A percentile compares a stretch with the other conserved stretches of the same genome.
phyloP scores from a whole-genome alignment of 2,329 filamentous ascomycete genomes.

The Xylaria sp. region DNA sequence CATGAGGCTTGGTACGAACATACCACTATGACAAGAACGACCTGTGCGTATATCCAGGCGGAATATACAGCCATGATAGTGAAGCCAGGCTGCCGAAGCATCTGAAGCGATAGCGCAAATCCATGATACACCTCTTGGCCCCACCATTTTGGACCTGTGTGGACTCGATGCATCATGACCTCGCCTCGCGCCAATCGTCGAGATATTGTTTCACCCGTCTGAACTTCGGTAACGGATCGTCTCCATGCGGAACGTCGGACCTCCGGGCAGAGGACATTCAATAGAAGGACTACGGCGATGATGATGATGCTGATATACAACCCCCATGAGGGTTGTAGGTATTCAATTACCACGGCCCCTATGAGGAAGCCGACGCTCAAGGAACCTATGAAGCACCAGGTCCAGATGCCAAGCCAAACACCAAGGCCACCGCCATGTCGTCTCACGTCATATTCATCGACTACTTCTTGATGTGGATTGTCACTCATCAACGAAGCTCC shows the following conservation, averaged over 20 bases:
- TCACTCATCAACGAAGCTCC: conserved; percentile 76
- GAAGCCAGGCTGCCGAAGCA: conserved; percentile 77
- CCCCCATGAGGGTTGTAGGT: conserved; percentile 70
- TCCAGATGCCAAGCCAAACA: conserved; percentile 79
- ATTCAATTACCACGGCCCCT: conserved; percentile 72
- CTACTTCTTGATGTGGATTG: conserved; percentile 74
- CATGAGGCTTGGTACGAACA: conserved; percentile 13
- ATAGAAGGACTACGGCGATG: conserved; percentile 66
- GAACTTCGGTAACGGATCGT: conserved; percentile 69
- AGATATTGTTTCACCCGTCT: conserved; percentile 57
- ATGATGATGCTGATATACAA: conserved; percentile 76
- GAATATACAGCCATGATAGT: conserved; percentile 73
- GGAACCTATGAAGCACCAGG: conserved; percentile 77
- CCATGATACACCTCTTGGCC: conserved; percentile 77
- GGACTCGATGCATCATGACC: conserved; percentile 75
- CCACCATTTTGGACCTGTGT: conserved; percentile 77
- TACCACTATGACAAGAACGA: conserved; percentile 71
- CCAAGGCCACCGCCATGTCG: conserved; percentile 80
- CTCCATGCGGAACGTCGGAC: conserved; percentile 72
- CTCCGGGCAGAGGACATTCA: conserved; percentile 76
- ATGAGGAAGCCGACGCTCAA: conserved; percentile 74
- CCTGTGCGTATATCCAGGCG: conserved; percentile 79
- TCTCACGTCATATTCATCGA: conserved; percentile 70
- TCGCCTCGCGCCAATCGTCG: conserved; percentile 72
- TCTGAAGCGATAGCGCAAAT: conserved; percentile 67